A percentile compares a stretch with the other conserved stretches of the same genome.
phyloP scores from a whole-genome alignment of 2,329 filamentous ascomycete genomes.

The Penicillium sp. region DNA sequence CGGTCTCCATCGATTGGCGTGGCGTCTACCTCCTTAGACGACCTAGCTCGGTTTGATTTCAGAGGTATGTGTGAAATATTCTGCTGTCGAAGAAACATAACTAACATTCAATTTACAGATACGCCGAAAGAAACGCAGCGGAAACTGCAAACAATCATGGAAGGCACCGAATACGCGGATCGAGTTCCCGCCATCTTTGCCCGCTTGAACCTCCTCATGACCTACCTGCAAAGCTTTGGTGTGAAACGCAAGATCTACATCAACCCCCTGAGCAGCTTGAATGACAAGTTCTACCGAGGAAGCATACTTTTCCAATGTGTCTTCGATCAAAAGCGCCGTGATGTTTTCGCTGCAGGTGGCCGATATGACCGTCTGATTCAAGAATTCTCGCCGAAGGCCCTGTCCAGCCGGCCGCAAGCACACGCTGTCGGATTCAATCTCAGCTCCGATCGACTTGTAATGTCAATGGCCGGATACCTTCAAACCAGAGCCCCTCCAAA shows the following conservation, averaged over 20 bases:
- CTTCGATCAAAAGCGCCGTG: constrained; percentile 75
- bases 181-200: constrained; percentile 61
- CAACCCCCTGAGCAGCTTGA: constrained; percentile 81
- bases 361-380: constrained; percentile 88
- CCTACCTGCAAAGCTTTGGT: constrained; percentile 73
- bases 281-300: constrained; percentile 84
- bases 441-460: constrained; percentile 78
- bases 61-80: constrained; percentile 39
- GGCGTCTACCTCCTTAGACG: constrained; percentile 85
- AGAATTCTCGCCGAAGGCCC: constrained; percentile 72
- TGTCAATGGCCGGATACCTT: constrained; percentile 57
- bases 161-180: constrained; percentile 54
- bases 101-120: constrained; percentile 42
- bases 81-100: background rate
- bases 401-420: constrained; percentile 61
- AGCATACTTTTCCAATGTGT: constrained; percentile 89
- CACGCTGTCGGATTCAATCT: constrained; percentile 92
- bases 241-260: constrained; percentile 79
- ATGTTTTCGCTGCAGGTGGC: constrained; percentile 90
- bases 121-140: constrained; percentile 67
- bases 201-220: constrained; percentile 75
- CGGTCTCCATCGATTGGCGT: constrained; percentile 79
- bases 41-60: constrained; percentile 88
- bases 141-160: constrained; percentile 58
- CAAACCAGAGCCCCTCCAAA: constrained; percentile 62